Evolutionary conservation across 2,329 filamentous ascomycete species (phyloP).

Genomic region (Fusarium sp.): DNA sequence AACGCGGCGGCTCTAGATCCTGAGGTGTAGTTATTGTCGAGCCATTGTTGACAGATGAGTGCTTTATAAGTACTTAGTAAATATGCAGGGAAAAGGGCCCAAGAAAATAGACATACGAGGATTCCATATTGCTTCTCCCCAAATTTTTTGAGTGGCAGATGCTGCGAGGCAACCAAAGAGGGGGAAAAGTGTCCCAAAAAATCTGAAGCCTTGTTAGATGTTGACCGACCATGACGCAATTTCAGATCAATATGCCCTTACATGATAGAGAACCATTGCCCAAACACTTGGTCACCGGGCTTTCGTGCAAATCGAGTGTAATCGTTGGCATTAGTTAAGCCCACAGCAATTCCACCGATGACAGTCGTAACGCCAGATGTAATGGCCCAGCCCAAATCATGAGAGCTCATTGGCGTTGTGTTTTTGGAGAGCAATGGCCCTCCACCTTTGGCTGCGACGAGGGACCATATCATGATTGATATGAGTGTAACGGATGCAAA

Average conservation of each 20-base stretch:
- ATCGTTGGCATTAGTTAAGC: slow-evolving; percentile 4
- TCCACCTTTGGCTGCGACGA: not conserved
- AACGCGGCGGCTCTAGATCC: not conserved
- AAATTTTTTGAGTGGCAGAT: slow-evolving; percentile 2
- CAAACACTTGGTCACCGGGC: slow-evolving; percentile 4
- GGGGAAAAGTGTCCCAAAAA: slow-evolving; percentile 1
- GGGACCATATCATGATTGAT: not conserved
- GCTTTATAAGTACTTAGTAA: not conserved
- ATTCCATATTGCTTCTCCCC: slow-evolving; percentile 9
- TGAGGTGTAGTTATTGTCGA: not conserved
- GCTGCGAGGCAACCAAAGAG: slow-evolving; percentile 2
- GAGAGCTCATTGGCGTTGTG: not conserved
- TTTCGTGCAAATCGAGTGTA: slow-evolving; percentile 13
- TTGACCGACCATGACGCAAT: not conserved
- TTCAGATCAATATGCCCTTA: not conserved
- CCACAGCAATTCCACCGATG: slow-evolving; percentile 5
- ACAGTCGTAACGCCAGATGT: not conserved
- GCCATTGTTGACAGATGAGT: slow-evolving; percentile 2
- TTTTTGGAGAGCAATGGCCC: not conserved
- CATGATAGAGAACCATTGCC: slow-evolving; percentile 2
- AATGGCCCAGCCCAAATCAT: slow-evolving; percentile 8
- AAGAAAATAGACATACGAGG: not conserved
- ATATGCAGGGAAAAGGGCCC: not conserved
- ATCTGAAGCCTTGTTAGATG: not conserved
- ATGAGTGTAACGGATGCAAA: not conserved